Evolutionary conservation across 2,329 filamentous ascomycete genomes (phyloP).

Genomic region (Penicillium sp.): DNA sequence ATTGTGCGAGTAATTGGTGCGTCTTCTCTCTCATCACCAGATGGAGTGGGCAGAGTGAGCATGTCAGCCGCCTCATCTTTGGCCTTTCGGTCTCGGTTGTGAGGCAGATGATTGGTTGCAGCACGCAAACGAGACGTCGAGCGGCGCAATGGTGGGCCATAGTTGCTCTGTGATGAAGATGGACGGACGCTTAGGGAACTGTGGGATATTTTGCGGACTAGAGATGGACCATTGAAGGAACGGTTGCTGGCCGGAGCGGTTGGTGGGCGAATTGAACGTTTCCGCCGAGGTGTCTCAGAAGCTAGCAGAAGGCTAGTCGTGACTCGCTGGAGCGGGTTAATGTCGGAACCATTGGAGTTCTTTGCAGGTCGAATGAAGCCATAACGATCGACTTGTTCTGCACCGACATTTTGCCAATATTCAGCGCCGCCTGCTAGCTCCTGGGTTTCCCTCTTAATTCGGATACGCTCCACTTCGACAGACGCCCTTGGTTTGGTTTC

Average conservation of each 20-base stretch:
- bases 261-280: constrained; percentile 52
- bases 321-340: constrained; percentile 55
- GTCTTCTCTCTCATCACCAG: constrained; percentile 50
- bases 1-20: constrained; percentile 49
- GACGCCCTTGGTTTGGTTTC: constrained; percentile 33
- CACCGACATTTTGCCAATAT: constrained; percentile 63
- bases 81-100: constrained; percentile 54
- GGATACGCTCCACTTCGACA: constrained; percentile 30
- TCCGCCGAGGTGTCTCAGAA: constrained; percentile 56
- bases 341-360: constrained; percentile 35
- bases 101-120: constrained; percentile 53
- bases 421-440: constrained; percentile 65
- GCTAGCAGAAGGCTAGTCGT: constrained; percentile 60
- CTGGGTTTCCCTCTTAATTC: constrained; percentile 51
- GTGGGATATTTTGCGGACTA: constrained; percentile 43
- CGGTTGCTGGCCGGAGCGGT: constrained; percentile 49
- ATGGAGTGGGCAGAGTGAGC: constrained; percentile 59
- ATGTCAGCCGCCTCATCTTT: constrained; percentile 64
- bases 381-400: constrained; percentile 62
- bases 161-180: constrained; percentile 49
- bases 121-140: constrained; percentile 51
- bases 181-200: constrained; percentile 43
- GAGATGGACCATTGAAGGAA: constrained; percentile 45
- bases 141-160: constrained; percentile 42
- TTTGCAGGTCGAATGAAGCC: constrained; percentile 57